phyloP scores from a whole-genome alignment of 345 rosid species.

The Ricinus communis region DNA sequence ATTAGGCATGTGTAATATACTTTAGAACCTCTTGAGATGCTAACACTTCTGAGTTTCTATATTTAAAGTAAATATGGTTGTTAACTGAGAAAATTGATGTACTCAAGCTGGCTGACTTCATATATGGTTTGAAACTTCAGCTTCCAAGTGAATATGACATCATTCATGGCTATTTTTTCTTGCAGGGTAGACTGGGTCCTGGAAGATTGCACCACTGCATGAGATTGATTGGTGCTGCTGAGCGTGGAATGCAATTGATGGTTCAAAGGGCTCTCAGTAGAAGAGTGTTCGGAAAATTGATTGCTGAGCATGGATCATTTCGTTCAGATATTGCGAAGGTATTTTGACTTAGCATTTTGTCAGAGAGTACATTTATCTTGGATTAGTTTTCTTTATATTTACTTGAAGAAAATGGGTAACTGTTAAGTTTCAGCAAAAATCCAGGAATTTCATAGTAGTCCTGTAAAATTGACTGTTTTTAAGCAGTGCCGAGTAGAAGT shows the following conservation, averaged over 20 bases:
- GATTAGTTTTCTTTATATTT: background rate
- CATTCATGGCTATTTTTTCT: constrained; percentile 17
- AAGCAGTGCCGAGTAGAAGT: constrained; percentile 87
- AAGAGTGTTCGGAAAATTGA: constrained; percentile 77
- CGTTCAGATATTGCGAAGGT: constrained; percentile 90
- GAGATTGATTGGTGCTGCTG: constrained; percentile 96
- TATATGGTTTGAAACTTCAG: background rate
- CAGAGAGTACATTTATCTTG: background rate
- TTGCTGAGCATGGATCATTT: constrained; percentile 89
- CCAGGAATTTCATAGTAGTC: background rate
- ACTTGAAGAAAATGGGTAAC: background rate
- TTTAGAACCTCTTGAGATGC: background rate
- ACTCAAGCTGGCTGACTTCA: background rate
- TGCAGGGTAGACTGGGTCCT: constrained; percentile 96
- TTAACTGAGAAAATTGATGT: too few relatives aligned
- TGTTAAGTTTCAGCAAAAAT: too few relatives aligned
- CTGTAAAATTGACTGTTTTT: too few relatives aligned
- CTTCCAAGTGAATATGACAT: background rate
- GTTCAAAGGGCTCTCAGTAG: constrained; percentile 77
- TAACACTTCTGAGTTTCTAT: background rate
- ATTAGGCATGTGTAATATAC: background rate
- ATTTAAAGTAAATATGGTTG: background rate
- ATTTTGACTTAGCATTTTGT: constrained; percentile 6
- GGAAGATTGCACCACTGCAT: constrained; percentile 99
- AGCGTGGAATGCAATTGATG: constrained; percentile 97